Evolutionary conservation across 2,329 filamentous ascomycete genomes (phyloP).

Genomic region (Amphichorda felina): DNA sequence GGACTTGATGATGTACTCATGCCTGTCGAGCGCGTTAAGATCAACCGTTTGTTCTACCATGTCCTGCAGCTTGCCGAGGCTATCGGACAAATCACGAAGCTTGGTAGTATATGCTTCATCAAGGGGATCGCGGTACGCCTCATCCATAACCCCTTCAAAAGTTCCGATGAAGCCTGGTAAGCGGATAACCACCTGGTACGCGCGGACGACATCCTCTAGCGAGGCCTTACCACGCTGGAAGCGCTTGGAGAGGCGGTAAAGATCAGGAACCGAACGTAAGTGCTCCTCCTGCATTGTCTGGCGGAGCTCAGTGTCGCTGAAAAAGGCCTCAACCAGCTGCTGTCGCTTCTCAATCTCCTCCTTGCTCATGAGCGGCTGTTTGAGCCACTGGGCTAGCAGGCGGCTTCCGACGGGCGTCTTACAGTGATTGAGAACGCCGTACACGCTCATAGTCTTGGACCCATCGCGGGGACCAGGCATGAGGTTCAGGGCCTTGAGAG

Average conservation of each 20-base stretch:
- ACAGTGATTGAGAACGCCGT: conserved; percentile 90
- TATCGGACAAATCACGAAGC: conserved; percentile 63
- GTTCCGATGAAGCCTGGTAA: conserved; percentile 83
- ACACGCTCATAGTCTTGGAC: conserved; percentile 95
- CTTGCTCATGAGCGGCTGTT: conserved; percentile 90
- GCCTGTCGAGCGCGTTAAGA: conserved; percentile 85
- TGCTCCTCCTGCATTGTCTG: conserved; percentile 98
- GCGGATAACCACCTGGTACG: conserved; percentile 89
- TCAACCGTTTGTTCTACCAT: conserved; percentile 99
- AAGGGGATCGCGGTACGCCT: conserved; percentile 77
- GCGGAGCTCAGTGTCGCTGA: conserved; percentile 80
- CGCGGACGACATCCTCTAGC: conserved; percentile 87
- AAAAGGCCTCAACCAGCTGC: conserved; percentile 90
- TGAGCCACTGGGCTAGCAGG: conserved; percentile 88
- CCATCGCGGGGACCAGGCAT: conserved; percentile 95
- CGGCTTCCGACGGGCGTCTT: conserved; percentile 90
- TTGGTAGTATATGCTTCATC: conserved; percentile 82
- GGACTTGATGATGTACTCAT: conserved; percentile 98
- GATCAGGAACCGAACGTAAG: conserved; percentile 80
- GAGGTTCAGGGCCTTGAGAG: conserved; percentile 84
- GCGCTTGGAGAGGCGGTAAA: conserved; percentile 86
- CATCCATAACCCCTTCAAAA: conserved; percentile 89
- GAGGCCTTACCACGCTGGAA: conserved; percentile 89
- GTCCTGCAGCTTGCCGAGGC: conserved; percentile 77
- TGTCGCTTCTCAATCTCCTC: conserved; percentile 83